Evolutionary conservation across 139 green algal genomes (phyloP).

Genomic region (Spirogloea muscicola): DNA sequence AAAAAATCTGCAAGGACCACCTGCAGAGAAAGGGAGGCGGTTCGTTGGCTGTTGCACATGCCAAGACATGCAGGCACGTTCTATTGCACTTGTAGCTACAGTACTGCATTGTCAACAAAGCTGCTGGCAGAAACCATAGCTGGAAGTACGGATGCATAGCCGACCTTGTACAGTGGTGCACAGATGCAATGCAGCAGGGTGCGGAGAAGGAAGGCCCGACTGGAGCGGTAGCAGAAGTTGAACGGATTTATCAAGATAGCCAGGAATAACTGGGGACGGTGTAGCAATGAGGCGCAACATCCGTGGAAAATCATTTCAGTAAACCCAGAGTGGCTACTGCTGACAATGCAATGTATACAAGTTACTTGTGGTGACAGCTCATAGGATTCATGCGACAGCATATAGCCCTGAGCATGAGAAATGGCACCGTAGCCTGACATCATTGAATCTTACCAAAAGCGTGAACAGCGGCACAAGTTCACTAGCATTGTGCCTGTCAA

Average conservation of each 20-base stretch:
- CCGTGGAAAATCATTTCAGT: not conserved
- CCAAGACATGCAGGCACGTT: no score
- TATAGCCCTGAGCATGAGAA: not conserved
- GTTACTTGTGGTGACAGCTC: not conserved
- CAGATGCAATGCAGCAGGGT: conserved; percentile 3
- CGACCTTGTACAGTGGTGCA: conserved; percentile 19
- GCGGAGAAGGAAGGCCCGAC: conserved; percentile 7
- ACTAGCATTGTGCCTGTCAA: no score
- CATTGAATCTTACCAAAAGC: not conserved
- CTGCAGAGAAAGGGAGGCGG: no score
- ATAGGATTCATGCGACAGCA: not conserved
- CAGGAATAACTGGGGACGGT: no score
- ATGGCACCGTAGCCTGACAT: no score
- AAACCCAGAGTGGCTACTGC: not conserved
- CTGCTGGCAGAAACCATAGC: no score
- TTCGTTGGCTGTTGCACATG: no score
- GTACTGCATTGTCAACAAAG: no score
- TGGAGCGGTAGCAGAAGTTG: conserved; percentile 21
- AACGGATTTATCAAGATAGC: conserved; percentile 11
- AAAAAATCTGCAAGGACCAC: conserved; percentile 22
- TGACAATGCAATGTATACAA: not conserved
- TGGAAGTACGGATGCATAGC: no score
- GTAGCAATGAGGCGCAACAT: no score
- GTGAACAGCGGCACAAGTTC: not conserved
- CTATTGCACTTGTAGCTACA: no score